Evolutionary conservation across 495 filamentous ascomycete species (phyloP).

Genomic region (Pseudoneurospora amorphoporcata): DNA sequence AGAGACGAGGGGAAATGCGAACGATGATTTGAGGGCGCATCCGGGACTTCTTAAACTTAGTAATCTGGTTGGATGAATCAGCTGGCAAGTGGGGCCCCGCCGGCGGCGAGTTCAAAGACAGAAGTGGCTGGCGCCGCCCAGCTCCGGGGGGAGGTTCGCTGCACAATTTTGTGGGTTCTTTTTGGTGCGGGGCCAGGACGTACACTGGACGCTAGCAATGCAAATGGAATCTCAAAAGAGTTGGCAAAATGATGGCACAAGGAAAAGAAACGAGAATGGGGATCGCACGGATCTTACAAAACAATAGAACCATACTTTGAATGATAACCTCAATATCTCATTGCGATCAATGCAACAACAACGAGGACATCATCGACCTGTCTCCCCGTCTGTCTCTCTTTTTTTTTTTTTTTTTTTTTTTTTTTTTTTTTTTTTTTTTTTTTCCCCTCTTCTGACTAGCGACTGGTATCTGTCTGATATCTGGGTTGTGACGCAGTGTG

Average conservation of each 20-base stretch:
- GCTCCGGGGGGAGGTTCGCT: slow-evolving; percentile 11
- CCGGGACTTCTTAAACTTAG: slow-evolving; percentile 25
- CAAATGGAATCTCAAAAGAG: background rate
- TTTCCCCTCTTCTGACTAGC: background rate
- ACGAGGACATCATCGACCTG: background rate
- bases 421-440: too few species aligned
- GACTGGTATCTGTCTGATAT: background rate
- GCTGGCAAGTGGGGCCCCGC: slow-evolving; percentile 18
- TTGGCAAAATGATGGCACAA: background rate
- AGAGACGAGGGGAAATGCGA: slow-evolving; percentile 28
- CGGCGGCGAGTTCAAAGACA: slow-evolving; percentile 3
- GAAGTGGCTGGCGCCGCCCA: slow-evolving; percentile 20
- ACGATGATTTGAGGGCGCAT: slow-evolving; percentile 33
- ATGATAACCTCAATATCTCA: background rate
- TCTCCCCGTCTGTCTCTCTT: background rate
- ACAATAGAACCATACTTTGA: background rate
- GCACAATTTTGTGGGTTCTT: slow-evolving; percentile 8
- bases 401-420: background rate
- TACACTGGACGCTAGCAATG: background rate
- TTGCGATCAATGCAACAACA: background rate
- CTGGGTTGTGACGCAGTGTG: background rate
- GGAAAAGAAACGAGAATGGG: background rate
- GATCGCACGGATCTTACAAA: background rate
- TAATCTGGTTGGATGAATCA: slow-evolving; percentile 36
- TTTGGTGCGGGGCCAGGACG: slow-evolving; percentile 3